Percentiles rank a stretch among this genome's conserved stretches.
phyloP scores from a whole-genome alignment of 345 rosid genomes.

The Eucalyptus albens region DNA sequence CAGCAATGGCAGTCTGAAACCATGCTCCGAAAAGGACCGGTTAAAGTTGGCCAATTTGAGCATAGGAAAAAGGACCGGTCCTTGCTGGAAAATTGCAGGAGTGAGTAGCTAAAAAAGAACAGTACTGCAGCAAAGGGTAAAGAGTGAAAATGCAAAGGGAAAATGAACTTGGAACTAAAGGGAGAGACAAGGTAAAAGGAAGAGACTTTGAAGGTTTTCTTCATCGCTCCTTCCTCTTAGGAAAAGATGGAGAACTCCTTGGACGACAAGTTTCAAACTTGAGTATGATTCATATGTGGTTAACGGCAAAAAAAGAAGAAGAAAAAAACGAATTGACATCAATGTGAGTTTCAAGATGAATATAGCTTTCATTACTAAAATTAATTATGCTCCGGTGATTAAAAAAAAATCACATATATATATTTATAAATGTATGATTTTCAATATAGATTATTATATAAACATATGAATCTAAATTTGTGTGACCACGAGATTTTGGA shows the following conservation, averaged over 20 bases:
- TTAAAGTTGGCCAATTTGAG: background rate
- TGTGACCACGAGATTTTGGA: background rate
- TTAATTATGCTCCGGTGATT: background rate
- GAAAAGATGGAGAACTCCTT: background rate
- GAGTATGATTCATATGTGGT: background rate
- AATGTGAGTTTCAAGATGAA: background rate
- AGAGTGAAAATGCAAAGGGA: background rate
- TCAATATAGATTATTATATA: background rate
- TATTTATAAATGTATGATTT: background rate
- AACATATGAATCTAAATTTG: background rate
- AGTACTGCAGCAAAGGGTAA: background rate
- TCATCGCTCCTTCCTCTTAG: background rate
- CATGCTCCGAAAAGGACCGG: background rate
- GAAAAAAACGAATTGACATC: background rate
- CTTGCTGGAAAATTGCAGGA: background rate
- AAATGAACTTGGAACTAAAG: background rate
- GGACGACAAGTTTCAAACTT: background rate
- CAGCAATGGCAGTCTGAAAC: background rate
- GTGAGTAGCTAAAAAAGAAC: background rate
- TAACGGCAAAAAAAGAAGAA: background rate
- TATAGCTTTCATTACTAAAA: background rate
- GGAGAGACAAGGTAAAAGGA: no score
- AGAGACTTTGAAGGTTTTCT: background rate
- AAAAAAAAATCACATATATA: background rate
- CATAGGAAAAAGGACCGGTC: background rate